phyloP scores from a whole-genome alignment of 345 rosid species.

The Salix arbutifolia region DNA sequence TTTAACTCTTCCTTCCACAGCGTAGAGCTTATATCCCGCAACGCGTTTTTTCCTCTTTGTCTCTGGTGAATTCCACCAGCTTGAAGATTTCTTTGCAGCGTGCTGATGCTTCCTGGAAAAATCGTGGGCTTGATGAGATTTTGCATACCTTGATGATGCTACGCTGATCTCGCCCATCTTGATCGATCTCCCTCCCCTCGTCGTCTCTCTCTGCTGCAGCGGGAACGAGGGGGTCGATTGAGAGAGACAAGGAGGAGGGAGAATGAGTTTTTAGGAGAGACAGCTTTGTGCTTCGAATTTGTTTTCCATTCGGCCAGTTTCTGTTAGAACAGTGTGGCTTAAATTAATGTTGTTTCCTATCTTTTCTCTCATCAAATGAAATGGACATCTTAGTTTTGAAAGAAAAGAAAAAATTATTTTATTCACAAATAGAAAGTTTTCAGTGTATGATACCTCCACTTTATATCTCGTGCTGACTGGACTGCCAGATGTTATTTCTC shows the following conservation, averaged over 20 bases:
- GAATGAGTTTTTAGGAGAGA: neutral
- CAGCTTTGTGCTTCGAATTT: neutral
- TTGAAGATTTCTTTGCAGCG: neutral
- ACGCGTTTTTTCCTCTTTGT: slow-evolving; percentile 43
- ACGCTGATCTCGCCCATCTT: neutral
- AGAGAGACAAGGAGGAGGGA: neutral
- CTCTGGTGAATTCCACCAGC: slow-evolving; percentile 48
- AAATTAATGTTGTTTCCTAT: too few species aligned
- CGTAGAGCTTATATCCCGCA: slow-evolving; percentile 48
- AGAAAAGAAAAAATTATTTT: too few species aligned
- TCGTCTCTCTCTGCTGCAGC: neutral
- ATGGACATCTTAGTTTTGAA: too few species aligned
- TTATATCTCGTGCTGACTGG: too few species aligned
- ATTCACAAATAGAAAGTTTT: too few species aligned
- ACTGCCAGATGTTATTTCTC: too few species aligned
- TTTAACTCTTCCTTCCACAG: slow-evolving; percentile 46
- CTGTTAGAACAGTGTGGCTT: neutral
- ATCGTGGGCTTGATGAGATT: neutral
- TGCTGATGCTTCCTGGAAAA: neutral
- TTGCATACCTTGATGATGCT: neutral
- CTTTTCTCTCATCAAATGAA: neutral
- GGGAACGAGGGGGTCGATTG: neutral
- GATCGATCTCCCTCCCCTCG: neutral
- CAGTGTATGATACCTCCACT: too few species aligned
- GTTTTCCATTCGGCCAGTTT: too few species aligned